Percentiles rank a stretch among this genome's conserved stretches.
Evolutionary conservation across 805 yeast genomes (phyloP).

Genomic region (Ogataea zsoltii): DNA sequence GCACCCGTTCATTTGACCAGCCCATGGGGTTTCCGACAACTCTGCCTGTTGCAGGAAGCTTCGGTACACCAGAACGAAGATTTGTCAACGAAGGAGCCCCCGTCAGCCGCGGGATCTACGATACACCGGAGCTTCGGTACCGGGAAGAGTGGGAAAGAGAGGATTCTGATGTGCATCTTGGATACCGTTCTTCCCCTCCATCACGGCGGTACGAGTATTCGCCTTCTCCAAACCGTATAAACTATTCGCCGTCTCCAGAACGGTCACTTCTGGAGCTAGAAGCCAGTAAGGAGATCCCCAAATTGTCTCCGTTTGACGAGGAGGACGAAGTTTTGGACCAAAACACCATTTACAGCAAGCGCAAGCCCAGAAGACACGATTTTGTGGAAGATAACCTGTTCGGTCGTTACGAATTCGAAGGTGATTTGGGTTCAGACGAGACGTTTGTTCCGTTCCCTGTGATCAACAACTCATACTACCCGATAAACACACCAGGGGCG

Average conservation of each 20-base stretch:
- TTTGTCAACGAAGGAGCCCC: background rate
- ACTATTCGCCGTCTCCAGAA: slow-evolving; percentile 26
- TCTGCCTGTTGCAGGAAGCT: background rate
- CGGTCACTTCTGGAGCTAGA: background rate
- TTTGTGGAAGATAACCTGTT: slow-evolving; percentile 14
- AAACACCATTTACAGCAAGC: background rate
- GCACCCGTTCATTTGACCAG: slow-evolving; percentile 8
- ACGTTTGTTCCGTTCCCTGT: slow-evolving; percentile 38
- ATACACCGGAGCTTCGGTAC: slow-evolving; percentile 12
- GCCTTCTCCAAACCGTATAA: slow-evolving; percentile 20
- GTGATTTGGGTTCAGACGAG: slow-evolving; percentile 25
- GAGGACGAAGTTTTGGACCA: slow-evolving; percentile 7
- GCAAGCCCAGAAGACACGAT: slow-evolving; percentile 8
- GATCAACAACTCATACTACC: slow-evolving; percentile 34
- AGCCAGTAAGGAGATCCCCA: slow-evolving; percentile 6
- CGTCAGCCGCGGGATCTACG: slow-evolving; percentile 7
- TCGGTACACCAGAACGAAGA: slow-evolving; percentile 10
- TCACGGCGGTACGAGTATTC: slow-evolving; percentile 18
- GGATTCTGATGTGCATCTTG: slow-evolving; percentile 9
- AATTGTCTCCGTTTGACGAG: slow-evolving; percentile 16
- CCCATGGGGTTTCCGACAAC: slow-evolving; percentile 16
- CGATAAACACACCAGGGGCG: slow-evolving; percentile 31
- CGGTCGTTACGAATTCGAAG: slow-evolving; percentile 29
- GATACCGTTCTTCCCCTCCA: slow-evolving; percentile 13
- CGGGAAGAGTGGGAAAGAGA: slow-evolving; percentile 4